These are phyloP conservation scores for Trypanosoma brucei DNA, from an alignment of 208 protist species.

Conservation along the genomic window DNA sequence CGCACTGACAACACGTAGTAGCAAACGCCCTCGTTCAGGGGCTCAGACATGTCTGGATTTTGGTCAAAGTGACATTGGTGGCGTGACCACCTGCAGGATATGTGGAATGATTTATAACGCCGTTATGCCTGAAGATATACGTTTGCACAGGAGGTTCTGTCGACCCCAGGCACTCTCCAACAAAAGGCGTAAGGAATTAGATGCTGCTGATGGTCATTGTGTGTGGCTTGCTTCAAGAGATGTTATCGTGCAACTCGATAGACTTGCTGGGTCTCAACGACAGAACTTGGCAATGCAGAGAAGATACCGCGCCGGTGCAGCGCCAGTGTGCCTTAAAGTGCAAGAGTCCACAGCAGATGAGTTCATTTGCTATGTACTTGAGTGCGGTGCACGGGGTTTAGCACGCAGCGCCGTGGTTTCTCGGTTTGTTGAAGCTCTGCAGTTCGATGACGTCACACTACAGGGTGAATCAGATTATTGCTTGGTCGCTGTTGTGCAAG, in stretches of 20 bases:
- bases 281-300: background rate
- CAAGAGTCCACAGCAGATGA: constrained; percentile 5
- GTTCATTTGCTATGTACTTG: constrained; percentile 19
- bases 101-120: constrained; percentile 69
- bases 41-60: constrained; percentile 74
- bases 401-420: constrained; percentile 1
- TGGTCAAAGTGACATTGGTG: constrained; percentile 40
- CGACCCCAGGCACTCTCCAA: background rate
- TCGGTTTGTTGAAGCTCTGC: constrained; percentile 38
- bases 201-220: background rate
- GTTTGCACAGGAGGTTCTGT: constrained; percentile 49
- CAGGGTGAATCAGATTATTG: constrained; percentile 10
- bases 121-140: constrained; percentile 30
- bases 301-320: background rate
- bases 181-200: background rate
- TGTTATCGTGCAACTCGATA: background rate
- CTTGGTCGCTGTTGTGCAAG: constrained; percentile 38
- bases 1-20: background rate
- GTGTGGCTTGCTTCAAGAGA: background rate
- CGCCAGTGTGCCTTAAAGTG: constrained; percentile 3
- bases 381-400: constrained; percentile 7
- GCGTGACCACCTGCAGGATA: constrained; percentile 24
- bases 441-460: constrained; percentile 33
- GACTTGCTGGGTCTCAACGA: background rate
- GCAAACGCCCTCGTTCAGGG: background rate